phyloP scores from a whole-genome alignment of 768 basidiomycete species.

The Mycena chlorophos region DNA sequence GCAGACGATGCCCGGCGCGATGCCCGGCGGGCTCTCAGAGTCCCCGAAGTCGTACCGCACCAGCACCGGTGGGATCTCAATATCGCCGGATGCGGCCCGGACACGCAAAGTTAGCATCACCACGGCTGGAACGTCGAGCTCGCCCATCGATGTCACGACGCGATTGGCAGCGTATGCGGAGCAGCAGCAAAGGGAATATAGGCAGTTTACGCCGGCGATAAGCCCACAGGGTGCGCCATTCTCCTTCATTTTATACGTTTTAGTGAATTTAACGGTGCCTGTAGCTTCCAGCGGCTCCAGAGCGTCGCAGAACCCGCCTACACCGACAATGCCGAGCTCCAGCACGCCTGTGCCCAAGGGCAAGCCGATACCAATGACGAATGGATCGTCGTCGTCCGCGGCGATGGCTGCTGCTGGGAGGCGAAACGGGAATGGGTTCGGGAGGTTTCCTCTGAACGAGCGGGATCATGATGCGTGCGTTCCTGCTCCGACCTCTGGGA shows the following conservation, averaged over 20 bases:
- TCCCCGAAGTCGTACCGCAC: constrained; percentile 2
- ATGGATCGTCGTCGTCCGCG: background rate
- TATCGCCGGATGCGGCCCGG: constrained; percentile 14
- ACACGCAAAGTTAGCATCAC: background rate
- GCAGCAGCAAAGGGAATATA: constrained; percentile 7
- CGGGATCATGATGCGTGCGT: constrained; percentile 13
- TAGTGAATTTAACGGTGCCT: background rate
- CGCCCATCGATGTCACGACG: background rate
- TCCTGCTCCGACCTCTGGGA: background rate
- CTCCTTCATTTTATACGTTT: background rate
- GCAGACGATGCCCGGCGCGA: too few relatives aligned
- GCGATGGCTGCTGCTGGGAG: constrained; percentile 9
- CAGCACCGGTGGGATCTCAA: background rate
- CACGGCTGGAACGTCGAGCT: too few relatives aligned
- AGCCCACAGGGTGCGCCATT: background rate
- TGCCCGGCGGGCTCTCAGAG: constrained; percentile 13
- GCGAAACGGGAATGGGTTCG: constrained; percentile 1
- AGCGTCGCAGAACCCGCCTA: constrained; percentile 10
- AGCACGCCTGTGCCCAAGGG: background rate
- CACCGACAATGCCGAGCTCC: background rate
- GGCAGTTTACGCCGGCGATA: constrained; percentile 2
- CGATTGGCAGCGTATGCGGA: constrained; percentile 16
- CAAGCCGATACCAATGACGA: background rate
- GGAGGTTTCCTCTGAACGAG: constrained; percentile 19
- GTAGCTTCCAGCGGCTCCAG: constrained; percentile 12